phyloP scores from a whole-genome alignment of 805 yeast genomes.

The Kodamaea kakaduensis region DNA sequence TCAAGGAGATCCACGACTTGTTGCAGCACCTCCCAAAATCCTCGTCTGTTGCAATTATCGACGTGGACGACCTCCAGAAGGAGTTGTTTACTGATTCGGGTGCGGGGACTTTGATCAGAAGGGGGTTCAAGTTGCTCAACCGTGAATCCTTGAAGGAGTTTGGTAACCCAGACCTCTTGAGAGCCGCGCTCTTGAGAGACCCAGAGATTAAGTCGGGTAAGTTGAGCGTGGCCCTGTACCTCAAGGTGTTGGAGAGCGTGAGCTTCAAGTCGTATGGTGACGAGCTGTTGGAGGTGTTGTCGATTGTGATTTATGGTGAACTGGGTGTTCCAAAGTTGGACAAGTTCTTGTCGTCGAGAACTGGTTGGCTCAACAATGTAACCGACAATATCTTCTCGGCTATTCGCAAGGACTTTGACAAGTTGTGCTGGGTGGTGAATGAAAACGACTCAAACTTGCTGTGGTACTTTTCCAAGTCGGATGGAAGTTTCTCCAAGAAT shows the following conservation, averaged over 20 bases:
- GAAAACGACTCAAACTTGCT: slow-evolving; percentile 88
- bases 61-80: slow-evolving; percentile 91
- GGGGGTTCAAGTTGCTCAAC: slow-evolving; percentile 85
- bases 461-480: slow-evolving; percentile 90
- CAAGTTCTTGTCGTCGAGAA: slow-evolving; percentile 79
- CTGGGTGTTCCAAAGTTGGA: slow-evolving; percentile 65
- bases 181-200: slow-evolving; percentile 74
- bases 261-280: slow-evolving; percentile 83
- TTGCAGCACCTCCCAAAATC: slow-evolving; percentile 93
- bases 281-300: slow-evolving; percentile 92
- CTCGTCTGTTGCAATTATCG: slow-evolving; percentile 95
- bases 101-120: slow-evolving; percentile 96
- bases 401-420: slow-evolving; percentile 65
- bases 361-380: slow-evolving; percentile 97
- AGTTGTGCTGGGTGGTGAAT: slow-evolving; percentile 82
- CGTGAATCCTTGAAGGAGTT: slow-evolving; percentile 69
- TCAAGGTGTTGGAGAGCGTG: slow-evolving; percentile 61
- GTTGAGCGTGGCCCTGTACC: slow-evolving; percentile 74
- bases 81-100: slow-evolving; percentile 98
- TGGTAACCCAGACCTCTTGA: slow-evolving; percentile 66
- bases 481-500: slow-evolving; percentile 86
- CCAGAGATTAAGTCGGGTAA: slow-evolving; percentile 67
- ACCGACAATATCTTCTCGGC: slow-evolving; percentile 90
- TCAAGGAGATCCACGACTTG: slow-evolving; percentile 92
- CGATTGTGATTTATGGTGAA: slow-evolving; percentile 62